Base-by-base conservation (phyloP, 2,329 filamentous ascomycete genomes). In the Phialemonium atrogriseum region DNA sequence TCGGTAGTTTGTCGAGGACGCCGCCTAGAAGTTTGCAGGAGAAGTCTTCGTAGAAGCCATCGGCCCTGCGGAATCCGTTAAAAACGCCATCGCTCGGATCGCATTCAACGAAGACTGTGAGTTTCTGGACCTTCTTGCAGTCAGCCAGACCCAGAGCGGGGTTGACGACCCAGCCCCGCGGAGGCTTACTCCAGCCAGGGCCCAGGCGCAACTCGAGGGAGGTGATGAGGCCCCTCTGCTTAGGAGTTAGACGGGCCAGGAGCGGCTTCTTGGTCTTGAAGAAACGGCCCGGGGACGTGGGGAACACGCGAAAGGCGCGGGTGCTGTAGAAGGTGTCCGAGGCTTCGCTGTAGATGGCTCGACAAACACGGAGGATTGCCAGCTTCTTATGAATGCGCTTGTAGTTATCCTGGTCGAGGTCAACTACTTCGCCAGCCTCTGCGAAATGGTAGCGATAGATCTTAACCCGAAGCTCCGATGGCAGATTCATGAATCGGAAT, bases 191-290 rank as follows among this genome's bases (percentile, higher is more conserved):
- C 74, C 80, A 88, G 13, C 81, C 81, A 0, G 81, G 81, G 0
- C 83, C 83, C 0, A 88, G 62, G 3, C 82, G 72, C 32, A 88
- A 55, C 53, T 88, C 77, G 3, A 88, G 58, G 0, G 70, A 70
- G 1, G 68, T 77, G 26, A 88, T 64, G 27, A 59, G 67, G 11
- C 60, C 58, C 20, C 80, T 71, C 50, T 82, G 78, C 18, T 58
- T 60, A 0, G 70, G 55, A 13, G 75, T 73, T 33, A 88, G 56
- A 12, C 81, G 75, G 5, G 77, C 70, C 17, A 88, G 63, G 1
- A 88, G 62, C 2, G 82, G 82, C 43, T 73, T 74, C 58, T 84
- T 84, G 18, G 76, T 77, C 56, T 84, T 80, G 61, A 83, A 83
- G 56, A 80, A 77, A 23, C 70, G 66, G 26, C 76, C 76, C 5